Percentiles rank a stretch among this genome's conserved stretches.
Conservation (phyloP, 768 basidiomycete genomes). For the Daedalea quercina region DNA sequence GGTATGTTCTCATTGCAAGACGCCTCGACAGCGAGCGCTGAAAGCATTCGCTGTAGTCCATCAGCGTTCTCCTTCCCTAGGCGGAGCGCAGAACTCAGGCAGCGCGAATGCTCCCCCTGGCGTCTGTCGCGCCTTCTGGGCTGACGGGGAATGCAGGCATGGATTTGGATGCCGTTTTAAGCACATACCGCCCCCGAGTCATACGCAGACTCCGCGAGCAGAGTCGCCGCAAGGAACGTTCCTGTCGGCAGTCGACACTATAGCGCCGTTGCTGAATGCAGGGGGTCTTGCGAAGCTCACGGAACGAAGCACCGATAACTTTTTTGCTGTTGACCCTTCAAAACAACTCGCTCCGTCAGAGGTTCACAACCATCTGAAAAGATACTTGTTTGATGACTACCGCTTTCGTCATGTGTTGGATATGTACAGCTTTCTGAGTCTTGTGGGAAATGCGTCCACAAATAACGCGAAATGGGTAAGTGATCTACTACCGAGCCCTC, state of each 20-base stretch:
- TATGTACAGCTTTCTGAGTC: constrained; percentile 37
- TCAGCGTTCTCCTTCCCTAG: too few relatives aligned
- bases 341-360: constrained; percentile 36
- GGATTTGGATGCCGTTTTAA: constrained; percentile 39
- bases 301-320: constrained; percentile 36
- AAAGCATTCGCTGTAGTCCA: too few relatives aligned
- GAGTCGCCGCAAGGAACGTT: not conserved
- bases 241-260: constrained; percentile 13
- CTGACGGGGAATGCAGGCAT: constrained; percentile 36
- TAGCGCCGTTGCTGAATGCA: constrained; percentile 40
- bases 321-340: constrained; percentile 21
- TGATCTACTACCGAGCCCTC: not conserved
- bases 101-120: constrained; percentile 24
- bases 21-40: too few relatives aligned
- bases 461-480: constrained; percentile 15
- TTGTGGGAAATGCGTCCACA: constrained; percentile 8
- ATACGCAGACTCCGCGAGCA: not conserved
- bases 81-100: not conserved
- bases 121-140: constrained; percentile 43
- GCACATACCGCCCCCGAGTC: constrained; percentile 22
- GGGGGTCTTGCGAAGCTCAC: constrained; percentile 38
- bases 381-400: constrained; percentile 37
- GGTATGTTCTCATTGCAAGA: too few relatives aligned
- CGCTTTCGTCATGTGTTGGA: constrained; percentile 35
- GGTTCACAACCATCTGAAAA: constrained; percentile 37